Conservation (phyloP, 2,329 filamentous ascomycete genomes). For the Colletotrichum truncatum region DNA sequence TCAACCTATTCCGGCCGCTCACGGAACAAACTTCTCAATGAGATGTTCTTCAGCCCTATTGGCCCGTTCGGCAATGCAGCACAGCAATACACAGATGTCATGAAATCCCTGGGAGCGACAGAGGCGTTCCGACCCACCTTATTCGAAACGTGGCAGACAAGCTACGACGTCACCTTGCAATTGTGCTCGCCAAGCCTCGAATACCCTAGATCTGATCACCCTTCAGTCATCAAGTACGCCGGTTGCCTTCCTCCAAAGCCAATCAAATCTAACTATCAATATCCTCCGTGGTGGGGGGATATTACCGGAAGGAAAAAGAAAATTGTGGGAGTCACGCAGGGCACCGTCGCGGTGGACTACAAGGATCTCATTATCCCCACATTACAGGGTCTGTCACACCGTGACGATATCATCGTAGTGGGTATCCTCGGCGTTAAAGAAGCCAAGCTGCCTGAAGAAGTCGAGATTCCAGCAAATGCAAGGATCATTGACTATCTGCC, state of each 20-base stretch:
- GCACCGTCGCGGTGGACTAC: slow-evolving; percentile 51
- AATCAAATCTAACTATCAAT: slow-evolving; percentile 38
- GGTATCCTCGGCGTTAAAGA: slow-evolving; percentile 40
- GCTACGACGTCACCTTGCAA: slow-evolving; percentile 46
- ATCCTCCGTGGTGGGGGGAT: slow-evolving; percentile 56
- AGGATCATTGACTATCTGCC: slow-evolving; percentile 57
- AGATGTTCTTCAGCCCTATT: slow-evolving; percentile 32
- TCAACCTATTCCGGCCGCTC: slow-evolving; percentile 44
- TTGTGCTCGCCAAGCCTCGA: slow-evolving; percentile 50
- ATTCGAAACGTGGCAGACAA: slow-evolving; percentile 39
- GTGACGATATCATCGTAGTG: slow-evolving; percentile 48
- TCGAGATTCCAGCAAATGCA: slow-evolving; percentile 50
- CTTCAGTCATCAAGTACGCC: slow-evolving; percentile 50
- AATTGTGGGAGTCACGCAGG: slow-evolving; percentile 57
- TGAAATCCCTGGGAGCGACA: slow-evolving; percentile 41
- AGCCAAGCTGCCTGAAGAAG: slow-evolving; percentile 34
- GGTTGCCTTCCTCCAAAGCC: slow-evolving; percentile 49
- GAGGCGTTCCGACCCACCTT: slow-evolving; percentile 29
- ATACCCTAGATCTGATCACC: slow-evolving; percentile 46
- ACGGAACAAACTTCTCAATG: slow-evolving; percentile 41
- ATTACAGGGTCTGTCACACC: slow-evolving; percentile 49
- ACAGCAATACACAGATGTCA: slow-evolving; percentile 35
- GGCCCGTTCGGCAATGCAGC: slow-evolving; percentile 35
- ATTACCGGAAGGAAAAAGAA: slow-evolving; percentile 46
- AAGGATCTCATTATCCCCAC: slow-evolving; percentile 55